A percentile compares a stretch with the other conserved stretches of the same genome.
These are phyloP conservation scores for Talaromyces verruculosus DNA, from an alignment of 2,329 filamentous ascomycete species.

Conservation along the genomic window DNA sequence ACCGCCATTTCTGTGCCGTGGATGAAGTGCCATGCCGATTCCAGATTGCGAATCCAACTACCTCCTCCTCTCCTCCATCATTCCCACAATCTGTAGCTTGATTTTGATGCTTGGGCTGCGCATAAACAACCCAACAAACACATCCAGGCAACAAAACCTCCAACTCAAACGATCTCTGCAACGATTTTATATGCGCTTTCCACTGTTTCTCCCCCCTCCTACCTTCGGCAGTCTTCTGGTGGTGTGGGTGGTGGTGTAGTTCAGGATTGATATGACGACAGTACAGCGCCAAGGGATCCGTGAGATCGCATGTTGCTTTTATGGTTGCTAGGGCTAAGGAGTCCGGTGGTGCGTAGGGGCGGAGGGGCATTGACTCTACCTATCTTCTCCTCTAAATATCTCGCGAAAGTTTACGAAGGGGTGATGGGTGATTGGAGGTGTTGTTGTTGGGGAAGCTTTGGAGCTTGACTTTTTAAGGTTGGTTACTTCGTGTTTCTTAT, in stretches of 20 bases:
- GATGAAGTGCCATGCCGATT: slow-evolving; percentile 13
- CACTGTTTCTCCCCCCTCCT: slow-evolving; percentile 4
- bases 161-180: slow-evolving; percentile 4
- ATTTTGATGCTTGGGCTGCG: neutral
- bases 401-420: too few species aligned
- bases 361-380: slow-evolving; percentile 19
- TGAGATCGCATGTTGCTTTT: slow-evolving; percentile 19
- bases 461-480: neutral
- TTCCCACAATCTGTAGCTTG: neutral
- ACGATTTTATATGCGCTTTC: slow-evolving; percentile 12
- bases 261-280: slow-evolving; percentile 9
- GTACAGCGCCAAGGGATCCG: slow-evolving; percentile 18
- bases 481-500: neutral
- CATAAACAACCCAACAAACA: slow-evolving; percentile 16
- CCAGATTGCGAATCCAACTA: slow-evolving; percentile 19
- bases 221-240: neutral
- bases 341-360: slow-evolving; percentile 12
- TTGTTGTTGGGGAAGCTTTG: neutral
- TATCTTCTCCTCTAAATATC: too few species aligned
- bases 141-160: slow-evolving; percentile 6
- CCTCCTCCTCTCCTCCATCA: neutral
- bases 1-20: slow-evolving; percentile 12
- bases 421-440: neutral
- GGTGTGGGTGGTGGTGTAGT: neutral
- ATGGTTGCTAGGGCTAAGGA: slow-evolving; percentile 16